phyloP scores from a whole-genome alignment of 2,329 filamentous ascomycete genomes.

The Xylaria polymorpha region DNA sequence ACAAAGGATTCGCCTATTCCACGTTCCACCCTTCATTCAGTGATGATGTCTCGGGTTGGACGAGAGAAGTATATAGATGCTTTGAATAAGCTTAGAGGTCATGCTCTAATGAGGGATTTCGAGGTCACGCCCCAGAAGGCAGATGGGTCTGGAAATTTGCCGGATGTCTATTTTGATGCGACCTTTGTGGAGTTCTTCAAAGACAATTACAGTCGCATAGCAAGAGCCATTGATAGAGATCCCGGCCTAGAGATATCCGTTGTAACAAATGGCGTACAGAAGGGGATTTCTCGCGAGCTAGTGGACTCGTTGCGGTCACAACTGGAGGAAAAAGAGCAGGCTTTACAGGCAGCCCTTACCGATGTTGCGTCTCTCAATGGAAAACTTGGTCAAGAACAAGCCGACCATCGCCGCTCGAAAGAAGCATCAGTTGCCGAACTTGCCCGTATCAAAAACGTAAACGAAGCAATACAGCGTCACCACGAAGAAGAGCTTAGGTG shows the following conservation, averaged over 20 bases:
- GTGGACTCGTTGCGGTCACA: slow-evolving; percentile 86
- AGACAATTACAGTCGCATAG: slow-evolving; percentile 89
- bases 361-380: slow-evolving; percentile 61
- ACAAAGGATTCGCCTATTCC: slow-evolving; percentile 96
- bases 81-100: slow-evolving; percentile 79
- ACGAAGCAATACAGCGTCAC: slow-evolving; percentile 75
- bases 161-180: slow-evolving; percentile 86
- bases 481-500: slow-evolving; percentile 75
- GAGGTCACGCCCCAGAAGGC: slow-evolving; percentile 83
- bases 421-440: slow-evolving; percentile 67
- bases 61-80: slow-evolving; percentile 89
- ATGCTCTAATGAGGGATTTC: slow-evolving; percentile 86
- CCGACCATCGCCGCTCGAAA: slow-evolving; percentile 75
- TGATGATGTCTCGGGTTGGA: slow-evolving; percentile 80
- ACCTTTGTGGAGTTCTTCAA: slow-evolving; percentile 94
- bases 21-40: slow-evolving; percentile 80
- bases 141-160: slow-evolving; percentile 66
- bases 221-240: slow-evolving; percentile 88
- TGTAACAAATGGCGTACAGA: slow-evolving; percentile 81
- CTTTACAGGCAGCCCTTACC: slow-evolving; percentile 60
- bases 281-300: slow-evolving; percentile 92
- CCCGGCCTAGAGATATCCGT: slow-evolving; percentile 88
- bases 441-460: slow-evolving; percentile 69
- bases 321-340: slow-evolving; percentile 75
- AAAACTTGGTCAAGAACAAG: slow-evolving; percentile 77